phyloP scores from a whole-genome alignment of 768 basidiomycete species.

The Melanogaster broomeanus region DNA sequence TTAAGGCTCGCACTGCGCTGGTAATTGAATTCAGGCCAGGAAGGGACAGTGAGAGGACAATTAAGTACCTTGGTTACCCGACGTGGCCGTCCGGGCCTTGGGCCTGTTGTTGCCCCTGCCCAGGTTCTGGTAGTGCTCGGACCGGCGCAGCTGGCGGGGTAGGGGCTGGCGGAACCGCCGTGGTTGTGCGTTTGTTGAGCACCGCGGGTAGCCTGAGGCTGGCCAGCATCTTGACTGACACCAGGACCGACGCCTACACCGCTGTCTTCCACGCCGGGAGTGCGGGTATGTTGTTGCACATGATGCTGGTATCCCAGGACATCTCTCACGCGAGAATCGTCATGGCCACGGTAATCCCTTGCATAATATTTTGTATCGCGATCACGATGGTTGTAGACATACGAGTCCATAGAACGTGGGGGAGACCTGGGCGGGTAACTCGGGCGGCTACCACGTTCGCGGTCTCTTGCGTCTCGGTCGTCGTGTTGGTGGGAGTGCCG shows the following conservation, averaged over 20 bases:
- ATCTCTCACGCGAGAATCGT: constrained; percentile 20
- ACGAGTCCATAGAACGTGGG: constrained; percentile 16
- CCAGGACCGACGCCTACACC: constrained; percentile 46
- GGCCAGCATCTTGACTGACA: constrained; percentile 32
- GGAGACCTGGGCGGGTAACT: constrained; percentile 15
- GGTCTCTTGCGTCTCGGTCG: constrained; percentile 24
- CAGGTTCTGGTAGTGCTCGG: constrained; percentile 47
- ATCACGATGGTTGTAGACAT: constrained; percentile 18
- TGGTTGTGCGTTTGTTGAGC: constrained; percentile 46
- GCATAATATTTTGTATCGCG: constrained; percentile 13
- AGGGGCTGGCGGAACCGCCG: constrained; percentile 44
- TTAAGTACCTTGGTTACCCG: no score
- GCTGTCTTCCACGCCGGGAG: constrained; percentile 59
- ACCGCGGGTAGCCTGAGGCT: constrained; percentile 43
- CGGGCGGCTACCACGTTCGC: constrained; percentile 19
- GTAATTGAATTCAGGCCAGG: no score
- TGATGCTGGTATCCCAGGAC: constrained; percentile 53
- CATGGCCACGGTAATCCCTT: constrained; percentile 21
- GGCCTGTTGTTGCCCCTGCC: constrained; percentile 42
- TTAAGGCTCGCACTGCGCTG: no score
- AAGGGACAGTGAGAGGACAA: no score
- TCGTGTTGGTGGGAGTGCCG: constrained; percentile 22
- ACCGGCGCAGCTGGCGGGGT: constrained; percentile 46
- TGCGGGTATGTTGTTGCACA: constrained; percentile 58
- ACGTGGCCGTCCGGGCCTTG: constrained; percentile 43